Base-by-base conservation (phyloP, 768 basidiomycete genomes). In the Chalciporus sphaerocephalus region DNA sequence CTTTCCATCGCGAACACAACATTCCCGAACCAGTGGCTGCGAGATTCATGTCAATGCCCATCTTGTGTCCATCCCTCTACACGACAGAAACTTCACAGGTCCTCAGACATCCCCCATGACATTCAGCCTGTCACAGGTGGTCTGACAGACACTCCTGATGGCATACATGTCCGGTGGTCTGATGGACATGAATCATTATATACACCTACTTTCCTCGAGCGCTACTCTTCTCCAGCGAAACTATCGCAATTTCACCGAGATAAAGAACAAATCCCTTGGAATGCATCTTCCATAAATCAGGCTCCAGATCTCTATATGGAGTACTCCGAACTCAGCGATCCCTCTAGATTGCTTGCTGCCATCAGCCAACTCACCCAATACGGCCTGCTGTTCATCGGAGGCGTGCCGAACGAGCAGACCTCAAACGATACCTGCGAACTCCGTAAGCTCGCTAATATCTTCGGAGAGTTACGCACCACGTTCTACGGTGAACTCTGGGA, bases 401-500 rank as follows among this genome's bases (percentile, higher is more conserved):
- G 75, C 4, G 88, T 95, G 0, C 87, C 92, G 0, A 78, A 75
- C 35, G 47, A 65, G 13, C 70, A 78, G 37, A 89, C 85, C 1
- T 70, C 71, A 17, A 64, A 87, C 46, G 72, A 75, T 21, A 65
- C 64, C 0, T 92, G 90, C 60, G 85, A 85, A 62, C 62, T 92
- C 23, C 73, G 79, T 4, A 67, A 47, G n/a, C 71, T 97, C 3
- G 89, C 80, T 2, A 69, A 73, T 21, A 61, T 58, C 18, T 87
- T 97, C 55, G 87, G 91, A 6, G 79, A 89, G 52, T 72, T 97
- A 21, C 73, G 92, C 21, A 70, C 76, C 36, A 98, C 93, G 8
- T 94, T 97, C 63, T 99, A 99, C 54, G 95, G 95, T 0, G 71
- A 75, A 36, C 60, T 85, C 1, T 97, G 92, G 92, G 81, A 96